Evolutionary conservation across 495 filamentous ascomycete species (phyloP), one percentile per base, ranked within the genome.

Genomic region (Penicillium soppii): DNA sequence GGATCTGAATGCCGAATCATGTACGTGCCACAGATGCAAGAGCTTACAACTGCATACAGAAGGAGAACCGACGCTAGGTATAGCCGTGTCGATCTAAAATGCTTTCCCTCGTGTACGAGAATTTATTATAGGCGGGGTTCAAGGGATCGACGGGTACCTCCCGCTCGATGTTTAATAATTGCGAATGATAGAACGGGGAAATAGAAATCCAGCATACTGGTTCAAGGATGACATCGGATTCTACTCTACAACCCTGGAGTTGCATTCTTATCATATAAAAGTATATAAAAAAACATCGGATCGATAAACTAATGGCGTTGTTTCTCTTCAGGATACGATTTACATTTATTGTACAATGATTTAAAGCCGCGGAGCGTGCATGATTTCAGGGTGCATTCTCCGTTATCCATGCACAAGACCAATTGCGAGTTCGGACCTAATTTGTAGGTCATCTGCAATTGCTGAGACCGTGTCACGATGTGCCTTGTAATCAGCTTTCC

Each of bases 401-500:
- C 35, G 21, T 35, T 42, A n/a, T n/a, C n/a, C n/a, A 45, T 44
- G 35, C 43, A 25, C 27, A 32, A 16, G 35, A 36, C 39, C 35
- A 29, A 47, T 40, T 27, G 25, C 32, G 53, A 53, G 58, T 16
- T 47, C 45, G 49, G 43, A 54, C 49, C 52, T 33, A 43, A 58
- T 58, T 58, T 51, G 60, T 54, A 62, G 59, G 61, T 68, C 68
- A 71, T 57, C 63, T 65, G 68, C 59, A 55, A 25, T 46, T n/a
- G n/a, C 45, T 53, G 56, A 52, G 45, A 46, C 36, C 53, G 53
- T 57, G 55, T 52, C 47, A 63, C 41, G 54, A 65, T 63, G 57
- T 53, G 50, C 58, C 22, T 9, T 39, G 33, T 40, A 29, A 47
- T 41, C 42, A 41, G 40, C 50, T 47, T 39, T 53, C 41, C 39